These are phyloP conservation scores for Curvularia lunata DNA, from an alignment of 2,329 filamentous ascomycete genomes.

Conservation along the genomic window DNA sequence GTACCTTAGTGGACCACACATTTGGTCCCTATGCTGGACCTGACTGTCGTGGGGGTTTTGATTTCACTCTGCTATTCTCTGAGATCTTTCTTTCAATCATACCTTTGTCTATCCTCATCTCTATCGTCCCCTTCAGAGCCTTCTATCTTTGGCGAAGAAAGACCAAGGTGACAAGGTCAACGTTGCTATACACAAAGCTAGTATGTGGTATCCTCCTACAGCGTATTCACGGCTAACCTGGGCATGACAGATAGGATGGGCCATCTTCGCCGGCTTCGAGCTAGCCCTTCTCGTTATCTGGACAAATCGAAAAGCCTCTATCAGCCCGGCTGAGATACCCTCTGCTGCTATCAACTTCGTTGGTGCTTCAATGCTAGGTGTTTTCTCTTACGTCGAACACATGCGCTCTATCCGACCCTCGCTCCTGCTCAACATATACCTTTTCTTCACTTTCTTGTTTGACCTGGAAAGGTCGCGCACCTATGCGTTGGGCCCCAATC, in stretches of 20 bases:
- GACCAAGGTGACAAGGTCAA: constrained; percentile 33
- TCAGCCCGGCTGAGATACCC: constrained; percentile 31
- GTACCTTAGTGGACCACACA: constrained; percentile 37
- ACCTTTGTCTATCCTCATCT: constrained; percentile 40
- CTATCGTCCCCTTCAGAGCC: constrained; percentile 37
- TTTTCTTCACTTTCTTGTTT: constrained; percentile 54
- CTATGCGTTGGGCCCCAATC: constrained; percentile 42
- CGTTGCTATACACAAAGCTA: constrained; percentile 35
- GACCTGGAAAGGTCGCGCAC: constrained; percentile 56
- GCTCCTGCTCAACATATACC: constrained; percentile 56
- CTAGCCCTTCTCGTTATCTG: constrained; percentile 39
- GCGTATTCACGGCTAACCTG: background rate
- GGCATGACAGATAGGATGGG: constrained; percentile 30
- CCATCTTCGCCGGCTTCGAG: constrained; percentile 36
- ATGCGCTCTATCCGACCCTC: constrained; percentile 55
- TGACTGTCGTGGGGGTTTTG: constrained; percentile 46
- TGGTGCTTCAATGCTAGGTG: constrained; percentile 39
- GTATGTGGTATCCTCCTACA: constrained; percentile 23
- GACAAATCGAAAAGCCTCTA: constrained; percentile 22
- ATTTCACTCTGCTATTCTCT: constrained; percentile 50
- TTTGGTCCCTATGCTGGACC: constrained; percentile 43
- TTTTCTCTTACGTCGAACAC: constrained; percentile 58
- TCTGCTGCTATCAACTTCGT: constrained; percentile 39
- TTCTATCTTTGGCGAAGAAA: constrained; percentile 34
- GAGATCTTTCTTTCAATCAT: constrained; percentile 43